Evolutionary conservation across 2,329 filamentous ascomycete species (phyloP), one percentile per base, ranked within the genome.

Genomic region (Colletotrichum filicis): DNA sequence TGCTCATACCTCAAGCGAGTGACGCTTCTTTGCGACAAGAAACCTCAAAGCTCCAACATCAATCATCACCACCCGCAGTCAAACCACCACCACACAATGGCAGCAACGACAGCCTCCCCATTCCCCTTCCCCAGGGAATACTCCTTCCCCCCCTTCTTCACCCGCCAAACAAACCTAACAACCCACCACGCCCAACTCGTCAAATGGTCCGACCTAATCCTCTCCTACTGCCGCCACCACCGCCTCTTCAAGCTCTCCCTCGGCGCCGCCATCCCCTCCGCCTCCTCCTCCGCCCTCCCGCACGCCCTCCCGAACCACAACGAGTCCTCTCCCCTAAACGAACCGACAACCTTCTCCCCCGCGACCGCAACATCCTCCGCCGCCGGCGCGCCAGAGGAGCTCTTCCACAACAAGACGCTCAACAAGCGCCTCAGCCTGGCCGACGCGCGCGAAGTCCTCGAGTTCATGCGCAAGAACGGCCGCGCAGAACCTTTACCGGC

Each of bases 141-240:
- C 88, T 85, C 86, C 84, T 96, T 95, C 86, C 94, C 94, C 0
- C 92, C 94, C 79, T 95, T 97, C 91, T 97, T 94, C 90, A 95
- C 93, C 68, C 91, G 91, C 67, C 94, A 97, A 83, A 90, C 92
- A 46, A 94, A 94, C 84, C 87, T 91, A 74, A 89, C 89, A 35
- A 96, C 93, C 11, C 92, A 89, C 80, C 90, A 92, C 83, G 91
- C 92, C 58, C 94, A 97, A 80, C 91, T 95, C 74, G 86, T 89
- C 72, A 95, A 95, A 83, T 99, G 97, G 97, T 92, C 93, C n/a
- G 83, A 90, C 37, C 90, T 98, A 19, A 91, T 98, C 79, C 94
- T 95, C 74, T 83, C 92, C 79, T 98, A 97, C 91, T 94, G 93
- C 83, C 90, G 91, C 0, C 89, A 94, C 84, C 88, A 96, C 85